A percentile compares a stretch with the other conserved stretches of the same genome.
Evolutionary conservation across 768 basidiomycete species (phyloP).

Genomic region (Infundibulicybe gibba): DNA sequence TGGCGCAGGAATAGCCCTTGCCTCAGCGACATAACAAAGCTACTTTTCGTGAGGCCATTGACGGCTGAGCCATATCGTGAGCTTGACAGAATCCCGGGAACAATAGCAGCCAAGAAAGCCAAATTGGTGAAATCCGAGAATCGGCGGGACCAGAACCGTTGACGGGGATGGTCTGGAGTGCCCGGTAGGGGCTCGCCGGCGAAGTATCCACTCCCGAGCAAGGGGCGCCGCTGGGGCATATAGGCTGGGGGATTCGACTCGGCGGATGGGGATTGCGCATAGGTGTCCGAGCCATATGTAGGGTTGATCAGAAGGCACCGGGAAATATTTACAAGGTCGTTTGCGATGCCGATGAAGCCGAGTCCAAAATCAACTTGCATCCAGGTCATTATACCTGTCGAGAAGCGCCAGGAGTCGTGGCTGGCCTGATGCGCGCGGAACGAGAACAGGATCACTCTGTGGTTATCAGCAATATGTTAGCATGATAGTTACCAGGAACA

Average conservation of each 20-base stretch:
- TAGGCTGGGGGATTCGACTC: constrained; percentile 11
- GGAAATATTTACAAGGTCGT: constrained; percentile 29
- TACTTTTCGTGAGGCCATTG: constrained; percentile 12
- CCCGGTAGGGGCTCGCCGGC: constrained; percentile 15
- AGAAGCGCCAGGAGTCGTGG: constrained; percentile 1
- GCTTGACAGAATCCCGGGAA: constrained; percentile 27
- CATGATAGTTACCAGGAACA: background rate
- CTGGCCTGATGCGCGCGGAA: constrained; percentile 2
- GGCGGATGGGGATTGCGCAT: constrained; percentile 20
- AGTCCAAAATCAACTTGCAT: constrained; percentile 25
- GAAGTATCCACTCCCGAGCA: constrained; percentile 9
- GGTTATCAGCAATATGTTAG: too few species aligned
- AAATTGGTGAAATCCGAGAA: constrained; percentile 17
- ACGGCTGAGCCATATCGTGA: constrained; percentile 13
- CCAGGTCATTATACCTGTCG: constrained; percentile 8
- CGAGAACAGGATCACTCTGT: constrained; percentile 7
- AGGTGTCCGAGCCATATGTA: constrained; percentile 28
- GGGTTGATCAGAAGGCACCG: constrained; percentile 37
- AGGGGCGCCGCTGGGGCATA: background rate
- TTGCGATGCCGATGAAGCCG: constrained; percentile 29
- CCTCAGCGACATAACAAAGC: constrained; percentile 17
- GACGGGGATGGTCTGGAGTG: constrained; percentile 24
- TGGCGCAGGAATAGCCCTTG: constrained; percentile 3
- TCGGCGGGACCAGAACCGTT: constrained; percentile 25
- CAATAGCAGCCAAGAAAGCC: constrained; percentile 23